Percentiles rank a stretch among this genome's conserved stretches.
Conservation (phyloP, 768 basidiomycete species). For the Rhizopogon vinicolor region DNA sequence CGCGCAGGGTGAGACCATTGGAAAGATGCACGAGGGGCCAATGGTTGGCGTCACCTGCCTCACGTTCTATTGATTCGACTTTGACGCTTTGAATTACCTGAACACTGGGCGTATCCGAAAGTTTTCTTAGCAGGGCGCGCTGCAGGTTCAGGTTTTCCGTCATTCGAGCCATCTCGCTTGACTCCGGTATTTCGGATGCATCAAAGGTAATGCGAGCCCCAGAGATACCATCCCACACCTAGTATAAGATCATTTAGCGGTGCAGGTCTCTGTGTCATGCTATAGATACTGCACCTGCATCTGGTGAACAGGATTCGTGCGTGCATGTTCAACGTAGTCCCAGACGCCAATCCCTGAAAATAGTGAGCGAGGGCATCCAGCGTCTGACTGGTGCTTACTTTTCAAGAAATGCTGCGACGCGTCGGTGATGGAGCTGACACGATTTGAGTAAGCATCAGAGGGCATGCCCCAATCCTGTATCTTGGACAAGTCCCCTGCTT, state of each 20-base stretch:
- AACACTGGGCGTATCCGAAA: conserved; percentile 48
- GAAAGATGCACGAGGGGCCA: conserved; percentile 84
- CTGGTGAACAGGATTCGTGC: conserved; percentile 73
- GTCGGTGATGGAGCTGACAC: conserved; percentile 84
- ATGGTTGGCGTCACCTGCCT: conserved; percentile 39
- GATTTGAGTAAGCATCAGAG: conserved; percentile 63
- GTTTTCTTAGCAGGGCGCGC: conserved; percentile 67
- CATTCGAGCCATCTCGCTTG: conserved; percentile 68
- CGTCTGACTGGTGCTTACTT: conserved; percentile 34
- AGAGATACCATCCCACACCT: conserved; percentile 93
- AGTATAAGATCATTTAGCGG: conserved; percentile 1
- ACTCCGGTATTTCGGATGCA: conserved; percentile 39
- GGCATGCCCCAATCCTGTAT: conserved; percentile 62
- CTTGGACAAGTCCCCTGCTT: conserved; percentile 72
- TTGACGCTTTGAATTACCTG: conserved; percentile 67
- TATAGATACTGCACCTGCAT: conserved; percentile 62
- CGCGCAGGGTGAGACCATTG: conserved; percentile 57
- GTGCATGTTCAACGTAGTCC: conserved; percentile 60
- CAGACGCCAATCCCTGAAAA: conserved; percentile 77
- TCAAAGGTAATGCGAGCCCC: conserved; percentile 74
- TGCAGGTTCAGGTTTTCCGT: conserved; percentile 95
- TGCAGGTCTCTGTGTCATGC: neutral
- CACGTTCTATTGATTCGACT: conserved; percentile 62
- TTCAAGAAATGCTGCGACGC: conserved; percentile 62
- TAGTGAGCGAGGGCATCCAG: neutral